phyloP scores from a whole-genome alignment of 352 stramenopile species.

The Globisporangium paroecandrum region DNA sequence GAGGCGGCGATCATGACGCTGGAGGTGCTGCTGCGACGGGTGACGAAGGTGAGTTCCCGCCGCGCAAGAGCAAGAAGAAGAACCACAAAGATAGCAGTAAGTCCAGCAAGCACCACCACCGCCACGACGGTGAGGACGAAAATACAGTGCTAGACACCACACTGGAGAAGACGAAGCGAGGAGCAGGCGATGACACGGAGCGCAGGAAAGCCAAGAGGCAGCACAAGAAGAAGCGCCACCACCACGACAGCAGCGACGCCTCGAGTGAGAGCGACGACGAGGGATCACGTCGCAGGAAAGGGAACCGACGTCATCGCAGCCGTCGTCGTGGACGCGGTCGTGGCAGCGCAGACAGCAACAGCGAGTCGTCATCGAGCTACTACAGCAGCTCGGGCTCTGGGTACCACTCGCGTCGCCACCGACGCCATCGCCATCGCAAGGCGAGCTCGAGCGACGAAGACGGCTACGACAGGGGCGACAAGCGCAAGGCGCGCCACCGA shows the following conservation, averaged over 20 bases:
- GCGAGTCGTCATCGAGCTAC: constrained; percentile 45
- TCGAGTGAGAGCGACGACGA: constrained; percentile 42
- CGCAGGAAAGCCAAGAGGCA: constrained; percentile 32
- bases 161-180: not conserved
- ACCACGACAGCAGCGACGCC: constrained; percentile 32
- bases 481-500: constrained; percentile 30
- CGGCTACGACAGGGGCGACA: constrained; percentile 44
- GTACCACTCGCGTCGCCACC: constrained; percentile 30
- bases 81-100: constrained; percentile 21
- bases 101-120: constrained; percentile 27
- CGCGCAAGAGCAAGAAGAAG: constrained; percentile 72
- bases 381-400: constrained; percentile 47
- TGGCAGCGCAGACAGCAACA: constrained; percentile 26
- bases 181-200: constrained; percentile 15
- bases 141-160: constrained; percentile 5
- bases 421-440: constrained; percentile 36
- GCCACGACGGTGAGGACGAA: constrained; percentile 25
- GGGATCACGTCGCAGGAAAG: constrained; percentile 24
- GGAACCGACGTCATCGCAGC: constrained; percentile 18
- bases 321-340: constrained; percentile 19
- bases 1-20: constrained; percentile 7
- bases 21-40: constrained; percentile 20
- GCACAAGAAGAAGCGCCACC: constrained; percentile 48
- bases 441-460: constrained; percentile 57
- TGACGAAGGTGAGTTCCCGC: constrained; percentile 26